These are phyloP conservation scores for Gentiana straminea DNA, from an alignment of 257 asterid genomes.

Conservation along the genomic window DNA sequence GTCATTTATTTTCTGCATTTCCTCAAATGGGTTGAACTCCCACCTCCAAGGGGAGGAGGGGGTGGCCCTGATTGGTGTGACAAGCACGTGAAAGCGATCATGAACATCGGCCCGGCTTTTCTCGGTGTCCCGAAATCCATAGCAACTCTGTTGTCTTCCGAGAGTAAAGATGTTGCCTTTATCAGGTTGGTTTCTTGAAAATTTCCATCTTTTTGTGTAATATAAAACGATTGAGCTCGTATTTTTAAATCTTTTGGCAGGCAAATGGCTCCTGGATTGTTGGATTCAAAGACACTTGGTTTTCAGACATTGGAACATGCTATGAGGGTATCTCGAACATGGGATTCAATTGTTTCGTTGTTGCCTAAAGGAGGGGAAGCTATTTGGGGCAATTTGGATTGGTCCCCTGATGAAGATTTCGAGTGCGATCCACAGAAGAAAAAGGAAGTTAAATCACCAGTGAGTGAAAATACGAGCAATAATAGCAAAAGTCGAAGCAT, in stretches of 20 bases:
- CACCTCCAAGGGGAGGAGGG: constrained; percentile 74
- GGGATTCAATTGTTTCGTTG: constrained; percentile 76
- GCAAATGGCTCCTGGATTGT: constrained; percentile 71
- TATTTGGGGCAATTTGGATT: constrained; percentile 75
- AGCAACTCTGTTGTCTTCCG: constrained; percentile 60
- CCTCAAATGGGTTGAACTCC: constrained; percentile 87
- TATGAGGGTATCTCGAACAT: constrained; percentile 61
- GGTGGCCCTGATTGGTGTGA: constrained; percentile 84
- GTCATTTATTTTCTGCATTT: constrained; percentile 76
- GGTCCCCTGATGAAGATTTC: constrained; percentile 79
- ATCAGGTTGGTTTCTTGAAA: constrained; percentile 39
- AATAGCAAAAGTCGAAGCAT: constrained; percentile 15
- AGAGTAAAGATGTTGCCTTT: constrained; percentile 77
- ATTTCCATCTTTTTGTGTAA: not conserved
- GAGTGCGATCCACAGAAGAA: constrained; percentile 32
- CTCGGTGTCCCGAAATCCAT: constrained; percentile 86
- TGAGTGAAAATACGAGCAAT: constrained; percentile 19
- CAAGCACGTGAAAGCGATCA: constrained; percentile 68
- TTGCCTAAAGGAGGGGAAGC: constrained; percentile 92
- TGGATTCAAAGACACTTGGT: constrained; percentile 59
- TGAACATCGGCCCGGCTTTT: constrained; percentile 76
- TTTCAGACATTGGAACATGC: constrained; percentile 68
- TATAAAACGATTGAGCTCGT: not conserved
- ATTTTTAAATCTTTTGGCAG: constrained; percentile 23
- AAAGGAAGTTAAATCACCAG: constrained; percentile 12